Conservation (phyloP, 2,329 filamentous ascomycete genomes). For the Alternaria longipes region DNA sequence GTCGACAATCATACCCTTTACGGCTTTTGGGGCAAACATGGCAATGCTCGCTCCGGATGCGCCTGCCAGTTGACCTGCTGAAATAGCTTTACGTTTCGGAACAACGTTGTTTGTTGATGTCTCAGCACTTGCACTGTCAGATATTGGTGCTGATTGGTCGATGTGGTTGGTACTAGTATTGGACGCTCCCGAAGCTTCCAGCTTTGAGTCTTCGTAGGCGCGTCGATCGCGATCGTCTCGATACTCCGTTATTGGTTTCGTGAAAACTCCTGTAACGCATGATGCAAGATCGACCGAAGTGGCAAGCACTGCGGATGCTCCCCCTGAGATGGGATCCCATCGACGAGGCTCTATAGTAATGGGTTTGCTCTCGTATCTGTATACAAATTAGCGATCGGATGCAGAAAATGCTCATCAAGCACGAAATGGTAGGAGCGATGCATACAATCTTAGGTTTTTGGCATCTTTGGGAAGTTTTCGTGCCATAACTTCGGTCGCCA, state of each 20-base stretch:
- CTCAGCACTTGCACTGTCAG: not conserved
- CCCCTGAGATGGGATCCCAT: conserved; percentile 72
- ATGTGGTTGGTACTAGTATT: not conserved
- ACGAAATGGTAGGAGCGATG: rapidly evolving
- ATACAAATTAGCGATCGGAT: not conserved
- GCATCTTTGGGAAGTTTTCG: not conserved
- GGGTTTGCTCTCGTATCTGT: conserved; percentile 25
- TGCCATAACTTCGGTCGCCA: not conserved
- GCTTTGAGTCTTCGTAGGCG: not conserved
- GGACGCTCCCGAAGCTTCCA: not conserved
- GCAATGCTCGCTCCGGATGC: conserved; percentile 23
- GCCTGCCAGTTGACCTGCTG: conserved; percentile 10
- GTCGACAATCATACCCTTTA: conserved; percentile 66
- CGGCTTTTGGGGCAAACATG: conserved; percentile 17
- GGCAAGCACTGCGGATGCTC: conserved; percentile 65
- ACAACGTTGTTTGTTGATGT: not conserved
- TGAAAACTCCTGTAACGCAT: conserved; percentile 49
- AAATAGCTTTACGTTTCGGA: not conserved
- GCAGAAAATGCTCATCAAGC: not conserved
- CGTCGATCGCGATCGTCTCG: not conserved
- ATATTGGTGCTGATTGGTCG: not conserved
- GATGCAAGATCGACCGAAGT: conserved; percentile 65
- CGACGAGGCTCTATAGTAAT: conserved; percentile 44
- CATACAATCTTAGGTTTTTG: not conserved
- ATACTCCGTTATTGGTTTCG: not conserved